phyloP scores from a whole-genome alignment of 2,329 filamentous ascomycete species.

The Rhinocladiella mackenziei region DNA sequence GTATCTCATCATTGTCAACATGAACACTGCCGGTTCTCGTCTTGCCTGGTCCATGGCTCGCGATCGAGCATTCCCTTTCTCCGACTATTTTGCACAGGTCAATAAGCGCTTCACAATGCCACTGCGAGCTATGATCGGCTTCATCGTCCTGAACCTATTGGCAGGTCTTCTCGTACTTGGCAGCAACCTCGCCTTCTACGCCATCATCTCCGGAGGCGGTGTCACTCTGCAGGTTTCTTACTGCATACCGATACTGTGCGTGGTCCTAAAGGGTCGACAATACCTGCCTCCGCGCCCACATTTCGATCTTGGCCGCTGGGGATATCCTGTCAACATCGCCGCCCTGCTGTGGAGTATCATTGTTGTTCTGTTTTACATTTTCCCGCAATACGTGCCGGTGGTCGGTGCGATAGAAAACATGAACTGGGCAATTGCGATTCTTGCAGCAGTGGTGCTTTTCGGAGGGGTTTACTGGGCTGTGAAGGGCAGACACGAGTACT shows the following conservation, averaged over 20 bases:
- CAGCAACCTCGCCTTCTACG: conserved; percentile 23
- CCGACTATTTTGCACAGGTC: conserved; percentile 50
- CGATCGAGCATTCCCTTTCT: conserved; percentile 59
- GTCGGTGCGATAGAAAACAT: conserved; percentile 23
- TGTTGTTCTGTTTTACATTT: conserved; percentile 22
- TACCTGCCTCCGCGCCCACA: conserved; percentile 22
- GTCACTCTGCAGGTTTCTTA: conserved; percentile 23
- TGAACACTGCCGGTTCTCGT: conserved; percentile 23
- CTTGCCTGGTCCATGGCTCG: conserved; percentile 41
- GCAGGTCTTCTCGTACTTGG: conserved; percentile 20
- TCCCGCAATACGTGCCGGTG: conserved; percentile 24
- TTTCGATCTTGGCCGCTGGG: conserved; percentile 24
- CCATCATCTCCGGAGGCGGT: conserved; percentile 24
- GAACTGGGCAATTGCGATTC: conserved; percentile 27
- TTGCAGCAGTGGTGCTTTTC: conserved; percentile 20
- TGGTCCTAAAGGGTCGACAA: conserved; percentile 20
- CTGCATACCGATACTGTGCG: conserved; percentile 22
- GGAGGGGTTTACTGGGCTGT: conserved; percentile 21
- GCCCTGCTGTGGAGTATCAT: conserved; percentile 22
- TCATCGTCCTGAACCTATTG: conserved; percentile 22
- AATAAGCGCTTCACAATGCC: conserved; percentile 55
- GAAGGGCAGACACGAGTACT: conserved; percentile 23
- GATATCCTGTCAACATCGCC: conserved; percentile 21
- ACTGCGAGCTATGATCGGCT: conserved; percentile 34
- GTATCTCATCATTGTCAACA: conserved; percentile 26